These are phyloP conservation scores for Plasmodium fragile DNA, from an alignment of 169 alveolate species.

Conservation along the genomic window DNA sequence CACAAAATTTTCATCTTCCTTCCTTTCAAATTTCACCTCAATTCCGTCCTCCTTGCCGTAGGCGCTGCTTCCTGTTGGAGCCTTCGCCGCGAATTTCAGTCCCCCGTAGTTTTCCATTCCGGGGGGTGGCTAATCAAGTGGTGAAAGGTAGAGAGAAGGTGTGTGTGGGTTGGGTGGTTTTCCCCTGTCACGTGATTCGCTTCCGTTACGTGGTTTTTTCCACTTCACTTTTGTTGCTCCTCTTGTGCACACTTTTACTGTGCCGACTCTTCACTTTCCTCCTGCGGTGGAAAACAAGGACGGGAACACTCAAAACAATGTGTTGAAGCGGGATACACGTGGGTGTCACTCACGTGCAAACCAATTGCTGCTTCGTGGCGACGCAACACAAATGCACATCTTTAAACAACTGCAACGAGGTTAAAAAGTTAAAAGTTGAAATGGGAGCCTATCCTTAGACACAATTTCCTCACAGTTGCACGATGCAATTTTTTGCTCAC, in stretches of 20 bases:
- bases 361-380: neutral
- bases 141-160: neutral
- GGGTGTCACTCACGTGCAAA: neutral
- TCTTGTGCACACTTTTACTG: neutral
- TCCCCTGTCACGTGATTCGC: neutral
- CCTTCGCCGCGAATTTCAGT: neutral
- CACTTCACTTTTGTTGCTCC: neutral
- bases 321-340: neutral
- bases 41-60: neutral
- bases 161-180: neutral
- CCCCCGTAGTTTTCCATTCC: slow-evolving; percentile 36
- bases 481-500: neutral
- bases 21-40: slow-evolving; percentile 1
- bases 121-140: neutral
- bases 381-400: neutral
- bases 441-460: neutral
- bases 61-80: neutral
- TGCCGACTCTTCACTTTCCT: neutral
- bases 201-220: neutral
- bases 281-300: neutral
- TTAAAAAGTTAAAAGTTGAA: neutral
- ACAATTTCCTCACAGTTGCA: neutral
- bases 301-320: neutral
- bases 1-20: slow-evolving; percentile 31
- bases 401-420: neutral